Evolutionary conservation across 805 yeast species (phyloP).

Genomic region (Huiozyma sinensis): DNA sequence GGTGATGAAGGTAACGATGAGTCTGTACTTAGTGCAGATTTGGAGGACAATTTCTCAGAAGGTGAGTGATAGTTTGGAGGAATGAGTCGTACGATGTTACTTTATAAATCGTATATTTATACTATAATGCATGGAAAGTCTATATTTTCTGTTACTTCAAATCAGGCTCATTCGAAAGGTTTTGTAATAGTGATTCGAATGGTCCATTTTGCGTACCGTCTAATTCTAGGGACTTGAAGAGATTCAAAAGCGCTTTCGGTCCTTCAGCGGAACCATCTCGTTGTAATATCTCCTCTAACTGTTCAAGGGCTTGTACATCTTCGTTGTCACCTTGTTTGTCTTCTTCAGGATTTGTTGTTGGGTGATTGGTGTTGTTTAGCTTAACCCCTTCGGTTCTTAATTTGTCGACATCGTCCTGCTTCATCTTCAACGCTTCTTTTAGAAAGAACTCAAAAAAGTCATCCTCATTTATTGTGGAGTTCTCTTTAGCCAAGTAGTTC

Average conservation of each 20-base stretch:
- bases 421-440: constrained; percentile 41
- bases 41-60: constrained; percentile 16
- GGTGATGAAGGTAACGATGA: constrained; percentile 3
- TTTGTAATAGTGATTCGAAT: constrained; percentile 7
- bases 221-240: constrained; percentile 7
- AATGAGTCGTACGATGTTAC: no score
- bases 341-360: constrained; percentile 8
- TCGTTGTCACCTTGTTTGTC: constrained; percentile 7
- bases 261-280: constrained; percentile 2
- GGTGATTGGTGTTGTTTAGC: constrained; percentile 11
- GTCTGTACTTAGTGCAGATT: constrained; percentile 17
- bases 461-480: constrained; percentile 47
- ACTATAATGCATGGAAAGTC: background rate
- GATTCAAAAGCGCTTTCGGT: constrained; percentile 3
- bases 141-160: background rate
- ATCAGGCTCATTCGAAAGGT: constrained; percentile 1
- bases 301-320: constrained; percentile 2
- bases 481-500: constrained; percentile 25
- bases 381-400: constrained; percentile 12
- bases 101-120: background rate
- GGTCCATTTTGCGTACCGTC: constrained; percentile 10
- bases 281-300: constrained; percentile 3
- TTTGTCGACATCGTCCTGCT: constrained; percentile 35
- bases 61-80: background rate
- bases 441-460: constrained; percentile 59